Evolutionary conservation across 306 rosid genomes (phyloP).

Genomic region (Abrus precatorius): DNA sequence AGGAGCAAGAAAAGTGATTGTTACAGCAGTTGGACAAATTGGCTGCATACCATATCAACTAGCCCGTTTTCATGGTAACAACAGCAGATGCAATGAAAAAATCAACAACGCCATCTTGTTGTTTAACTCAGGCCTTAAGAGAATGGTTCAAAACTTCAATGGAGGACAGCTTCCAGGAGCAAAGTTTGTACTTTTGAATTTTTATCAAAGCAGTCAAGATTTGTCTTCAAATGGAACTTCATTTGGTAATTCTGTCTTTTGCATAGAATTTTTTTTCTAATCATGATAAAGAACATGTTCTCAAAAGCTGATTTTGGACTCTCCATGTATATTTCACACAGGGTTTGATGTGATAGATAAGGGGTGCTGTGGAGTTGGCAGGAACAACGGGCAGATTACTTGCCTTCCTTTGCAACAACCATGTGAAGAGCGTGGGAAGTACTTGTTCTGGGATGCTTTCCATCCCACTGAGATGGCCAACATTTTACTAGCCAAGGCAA

Average conservation of each 20-base stretch:
- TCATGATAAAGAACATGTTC: neutral
- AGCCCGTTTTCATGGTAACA: constrained; percentile 71
- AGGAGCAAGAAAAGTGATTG: constrained; percentile 92
- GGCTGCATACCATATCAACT: constrained; percentile 93
- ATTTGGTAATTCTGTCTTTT: constrained; percentile 53
- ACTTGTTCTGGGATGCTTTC: constrained; percentile 95
- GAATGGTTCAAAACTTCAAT: constrained; percentile 71
- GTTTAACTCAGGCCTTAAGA: constrained; percentile 79
- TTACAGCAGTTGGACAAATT: constrained; percentile 80
- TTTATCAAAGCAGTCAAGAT: constrained; percentile 69
- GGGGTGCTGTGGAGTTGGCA: constrained; percentile 95
- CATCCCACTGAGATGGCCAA: constrained; percentile 90
- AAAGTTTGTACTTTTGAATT: constrained; percentile 82
- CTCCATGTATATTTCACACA: constrained; percentile 30
- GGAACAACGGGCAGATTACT: constrained; percentile 89
- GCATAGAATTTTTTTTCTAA: too few species aligned
- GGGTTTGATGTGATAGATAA: constrained; percentile 88
- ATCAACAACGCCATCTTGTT: constrained; percentile 71
- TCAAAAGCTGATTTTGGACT: constrained; percentile 19
- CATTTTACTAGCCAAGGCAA: constrained; percentile 61
- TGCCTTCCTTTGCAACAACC: constrained; percentile 86
- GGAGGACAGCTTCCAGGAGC: constrained; percentile 77
- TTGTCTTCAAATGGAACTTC: constrained; percentile 60
- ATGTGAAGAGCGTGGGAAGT: constrained; percentile 68
- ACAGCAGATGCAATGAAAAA: constrained; percentile 76